Evolutionary conservation across 2,329 filamentous ascomycete species (phyloP).

Genomic region (Xylaria digitata): DNA sequence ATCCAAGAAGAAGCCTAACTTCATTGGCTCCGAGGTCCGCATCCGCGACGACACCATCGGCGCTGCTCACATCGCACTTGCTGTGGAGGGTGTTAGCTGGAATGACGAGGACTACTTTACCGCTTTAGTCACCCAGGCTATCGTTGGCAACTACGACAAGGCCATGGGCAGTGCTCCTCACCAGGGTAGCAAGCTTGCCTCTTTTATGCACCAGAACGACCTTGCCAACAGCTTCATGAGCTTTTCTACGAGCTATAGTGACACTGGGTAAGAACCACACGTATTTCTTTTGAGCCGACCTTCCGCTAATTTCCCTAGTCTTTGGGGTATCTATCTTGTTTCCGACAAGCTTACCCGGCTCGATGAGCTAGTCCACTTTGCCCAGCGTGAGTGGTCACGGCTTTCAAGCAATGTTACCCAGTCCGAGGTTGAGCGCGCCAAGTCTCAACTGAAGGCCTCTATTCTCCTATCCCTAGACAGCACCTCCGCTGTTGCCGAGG

Average conservation of each 20-base stretch:
- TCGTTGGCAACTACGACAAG: constrained; percentile 99
- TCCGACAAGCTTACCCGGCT: constrained; percentile 87
- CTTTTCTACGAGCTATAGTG: constrained; percentile 99
- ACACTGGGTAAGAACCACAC: constrained; percentile 81
- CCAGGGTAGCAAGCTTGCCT: constrained; percentile 97
- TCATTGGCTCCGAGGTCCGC: constrained; percentile 95
- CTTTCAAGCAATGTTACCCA: constrained; percentile 88
- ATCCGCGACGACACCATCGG: constrained; percentile 96
- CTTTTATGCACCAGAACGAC: constrained; percentile 91
- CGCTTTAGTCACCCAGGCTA: constrained; percentile 95
- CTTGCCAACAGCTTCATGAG: constrained; percentile 99
- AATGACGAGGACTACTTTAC: constrained; percentile 99
- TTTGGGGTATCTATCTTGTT: constrained; percentile 99
- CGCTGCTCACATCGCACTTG: constrained; percentile 97
- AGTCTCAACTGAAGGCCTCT: constrained; percentile 98
- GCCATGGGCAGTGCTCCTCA: constrained; percentile 97
- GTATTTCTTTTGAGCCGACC: not conserved
- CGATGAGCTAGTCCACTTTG: constrained; percentile 98
- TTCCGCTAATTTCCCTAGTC: constrained; percentile 65
- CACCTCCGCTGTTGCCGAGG: constrained; percentile 96
- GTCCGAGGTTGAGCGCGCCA: constrained; percentile 96
- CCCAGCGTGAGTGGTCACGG: constrained; percentile 97
- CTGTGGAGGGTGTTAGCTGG: constrained; percentile 99
- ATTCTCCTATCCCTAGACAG: constrained; percentile 97
- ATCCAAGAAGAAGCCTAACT: constrained; percentile 90